Conservation (phyloP, 345 rosid genomes). For the Microcos paniculata region DNA sequence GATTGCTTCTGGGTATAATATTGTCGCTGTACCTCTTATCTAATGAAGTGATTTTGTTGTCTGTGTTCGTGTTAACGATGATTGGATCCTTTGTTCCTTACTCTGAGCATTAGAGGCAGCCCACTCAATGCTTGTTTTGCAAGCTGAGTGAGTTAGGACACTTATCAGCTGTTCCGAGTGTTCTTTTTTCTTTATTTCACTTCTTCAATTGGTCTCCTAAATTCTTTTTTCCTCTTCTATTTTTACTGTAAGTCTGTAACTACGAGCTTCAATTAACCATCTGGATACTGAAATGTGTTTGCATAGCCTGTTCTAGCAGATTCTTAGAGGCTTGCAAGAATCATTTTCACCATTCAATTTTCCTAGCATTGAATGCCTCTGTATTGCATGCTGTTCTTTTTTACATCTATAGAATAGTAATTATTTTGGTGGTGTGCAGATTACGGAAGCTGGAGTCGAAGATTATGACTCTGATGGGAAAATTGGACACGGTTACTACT, state of each 20-base stretch:
- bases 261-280: neutral
- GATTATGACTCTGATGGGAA: constrained; percentile 59
- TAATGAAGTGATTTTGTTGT: neutral
- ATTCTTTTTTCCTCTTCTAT: neutral
- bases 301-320: neutral
- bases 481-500: constrained; percentile 43
- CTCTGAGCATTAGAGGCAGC: neutral
- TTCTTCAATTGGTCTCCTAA: neutral
- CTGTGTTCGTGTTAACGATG: neutral
- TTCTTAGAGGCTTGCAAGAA: neutral
- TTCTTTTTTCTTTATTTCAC: neutral
- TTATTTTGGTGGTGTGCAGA: constrained; percentile 37
- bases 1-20: neutral
- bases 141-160: neutral
- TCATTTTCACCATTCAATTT: neutral
- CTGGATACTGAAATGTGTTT: neutral
- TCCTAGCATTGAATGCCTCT: neutral
- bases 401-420: neutral
- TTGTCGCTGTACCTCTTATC: neutral
- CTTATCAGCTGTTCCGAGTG: neutral
- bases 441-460: constrained; percentile 45
- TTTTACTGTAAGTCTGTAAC: constrained; percentile 4
- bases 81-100: neutral
- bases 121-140: neutral
- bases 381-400: neutral